A percentile compares a stretch with the other conserved stretches of the same genome.
Evolutionary conservation across 140 eudicot genomes (phyloP).

Genomic region (Ambrosia hybrid): DNA sequence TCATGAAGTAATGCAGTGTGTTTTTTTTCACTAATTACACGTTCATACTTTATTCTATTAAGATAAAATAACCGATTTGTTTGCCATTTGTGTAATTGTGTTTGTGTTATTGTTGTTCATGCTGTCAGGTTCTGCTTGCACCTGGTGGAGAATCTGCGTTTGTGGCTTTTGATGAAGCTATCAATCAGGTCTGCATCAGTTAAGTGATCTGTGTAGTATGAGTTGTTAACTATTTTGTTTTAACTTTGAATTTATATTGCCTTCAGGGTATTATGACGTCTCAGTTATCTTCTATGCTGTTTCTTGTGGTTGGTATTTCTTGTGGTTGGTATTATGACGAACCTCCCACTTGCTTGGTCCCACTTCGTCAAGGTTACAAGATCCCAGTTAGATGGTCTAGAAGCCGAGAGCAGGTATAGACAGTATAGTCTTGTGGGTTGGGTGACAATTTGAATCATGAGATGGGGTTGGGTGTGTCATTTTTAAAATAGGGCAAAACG

Average conservation of each 20-base stretch:
- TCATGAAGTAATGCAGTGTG: not conserved
- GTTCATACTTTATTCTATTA: not conserved
- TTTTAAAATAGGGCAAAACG: not conserved
- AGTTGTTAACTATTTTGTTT: constrained; percentile 4
- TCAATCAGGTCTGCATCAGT: constrained; percentile 78
- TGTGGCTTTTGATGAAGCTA: constrained; percentile 98
- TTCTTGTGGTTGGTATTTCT: constrained; percentile 97
- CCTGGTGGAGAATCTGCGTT: constrained; percentile 99
- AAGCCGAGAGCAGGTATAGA: constrained; percentile 53
- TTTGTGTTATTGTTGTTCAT: constrained; percentile 17
- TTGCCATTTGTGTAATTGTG: not conserved
- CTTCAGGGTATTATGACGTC: constrained; percentile 94
- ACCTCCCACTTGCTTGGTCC: constrained; percentile 53
- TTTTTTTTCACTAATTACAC: not conserved
- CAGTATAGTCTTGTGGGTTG: constrained; percentile 21
- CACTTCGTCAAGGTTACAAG: constrained; percentile 48
- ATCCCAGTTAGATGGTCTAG: constrained; percentile 50
- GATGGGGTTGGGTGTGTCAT: not conserved
- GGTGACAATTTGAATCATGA: too few relatives aligned
- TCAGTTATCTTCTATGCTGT: constrained; percentile 82
- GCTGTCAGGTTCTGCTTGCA: constrained; percentile 82
- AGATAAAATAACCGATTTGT: not conserved
- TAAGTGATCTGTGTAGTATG: not conserved
- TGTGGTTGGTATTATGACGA: too few relatives aligned
- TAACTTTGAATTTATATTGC: constrained; percentile 17